These are phyloP conservation scores for Gorgonomyces haynaldii DNA, from an alignment of 192 early-diverging fungal genomes.

Conservation along the genomic window DNA sequence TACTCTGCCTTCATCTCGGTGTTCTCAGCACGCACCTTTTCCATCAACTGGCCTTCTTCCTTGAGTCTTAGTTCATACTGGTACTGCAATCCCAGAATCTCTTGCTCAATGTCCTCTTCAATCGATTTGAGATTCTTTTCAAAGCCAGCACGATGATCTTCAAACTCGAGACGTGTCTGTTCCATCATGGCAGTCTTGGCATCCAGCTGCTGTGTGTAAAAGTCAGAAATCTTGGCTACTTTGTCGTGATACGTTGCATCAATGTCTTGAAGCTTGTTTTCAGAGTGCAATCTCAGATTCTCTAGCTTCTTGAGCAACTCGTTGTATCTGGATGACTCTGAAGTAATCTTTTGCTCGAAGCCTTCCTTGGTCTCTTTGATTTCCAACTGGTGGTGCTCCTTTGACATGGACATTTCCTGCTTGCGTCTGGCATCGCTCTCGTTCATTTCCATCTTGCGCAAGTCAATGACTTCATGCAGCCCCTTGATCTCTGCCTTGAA, in stretches of 20 bases:
- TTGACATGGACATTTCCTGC: constrained; percentile 16
- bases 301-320: constrained; percentile 15
- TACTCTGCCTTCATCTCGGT: constrained; percentile 25
- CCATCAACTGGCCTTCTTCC: constrained; percentile 25
- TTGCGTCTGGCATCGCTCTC: constrained; percentile 17
- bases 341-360: constrained; percentile 33
- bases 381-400: constrained; percentile 15
- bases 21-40: constrained; percentile 34
- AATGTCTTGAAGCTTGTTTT: constrained; percentile 27
- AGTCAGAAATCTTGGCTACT: constrained; percentile 25
- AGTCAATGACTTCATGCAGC: constrained; percentile 27
- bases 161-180: constrained; percentile 13
- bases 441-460: constrained; percentile 20
- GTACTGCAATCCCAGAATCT: constrained; percentile 30
- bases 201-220: constrained; percentile 29
- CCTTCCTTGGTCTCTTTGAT: constrained; percentile 21
- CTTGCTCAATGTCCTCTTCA: constrained; percentile 28
- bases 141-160: not conserved
- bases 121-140: constrained; percentile 20
- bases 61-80: constrained; percentile 33
- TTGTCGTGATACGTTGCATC: constrained; percentile 12
- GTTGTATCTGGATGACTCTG: constrained; percentile 28
- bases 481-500: constrained; percentile 34
- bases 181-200: constrained; percentile 30
- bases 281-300: constrained; percentile 29